Conservation (phyloP, 192 early-diverging fungal species). For the Coemansia sp. region DNA sequence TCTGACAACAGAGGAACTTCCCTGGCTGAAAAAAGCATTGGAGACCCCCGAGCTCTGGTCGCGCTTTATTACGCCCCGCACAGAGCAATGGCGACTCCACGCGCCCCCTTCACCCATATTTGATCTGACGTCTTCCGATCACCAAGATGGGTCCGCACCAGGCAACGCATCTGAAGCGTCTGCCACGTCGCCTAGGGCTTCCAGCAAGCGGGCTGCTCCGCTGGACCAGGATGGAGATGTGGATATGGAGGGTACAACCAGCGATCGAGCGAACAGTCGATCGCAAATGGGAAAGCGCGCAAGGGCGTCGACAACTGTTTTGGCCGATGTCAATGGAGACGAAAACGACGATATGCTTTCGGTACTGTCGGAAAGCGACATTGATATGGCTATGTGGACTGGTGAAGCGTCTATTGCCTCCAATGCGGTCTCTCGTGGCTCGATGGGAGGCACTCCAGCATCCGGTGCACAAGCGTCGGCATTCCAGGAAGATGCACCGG, state of each 20-base stretch:
- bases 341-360: slow-evolving; percentile 47
- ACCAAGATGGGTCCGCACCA: not conserved
- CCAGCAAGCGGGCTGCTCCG: slow-evolving; percentile 24
- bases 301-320: slow-evolving; percentile 6
- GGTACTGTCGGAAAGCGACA: slow-evolving; percentile 43
- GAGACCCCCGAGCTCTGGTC: slow-evolving; percentile 47
- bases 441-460: not conserved
- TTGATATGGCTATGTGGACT: slow-evolving; percentile 42
- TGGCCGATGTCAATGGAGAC: slow-evolving; percentile 12
- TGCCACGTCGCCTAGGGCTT: not conserved
- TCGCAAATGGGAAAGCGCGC: slow-evolving; percentile 21
- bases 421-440: slow-evolving; percentile 25
- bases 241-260: not conserved
- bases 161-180: not conserved
- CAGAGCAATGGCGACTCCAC: slow-evolving; percentile 50
- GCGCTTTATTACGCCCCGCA: slow-evolving; percentile 45
- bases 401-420: slow-evolving; percentile 26
- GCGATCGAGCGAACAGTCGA: not conserved
- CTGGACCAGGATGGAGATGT: slow-evolving; percentile 7
- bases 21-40: slow-evolving; percentile 37
- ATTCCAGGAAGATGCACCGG: not conserved
- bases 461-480: not conserved
- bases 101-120: slow-evolving; percentile 32
- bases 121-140: slow-evolving; percentile 10
- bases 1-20: slow-evolving; percentile 32